Conservation (phyloP, 2,329 filamentous ascomycete species). For the Trichoderma sp. region DNA sequence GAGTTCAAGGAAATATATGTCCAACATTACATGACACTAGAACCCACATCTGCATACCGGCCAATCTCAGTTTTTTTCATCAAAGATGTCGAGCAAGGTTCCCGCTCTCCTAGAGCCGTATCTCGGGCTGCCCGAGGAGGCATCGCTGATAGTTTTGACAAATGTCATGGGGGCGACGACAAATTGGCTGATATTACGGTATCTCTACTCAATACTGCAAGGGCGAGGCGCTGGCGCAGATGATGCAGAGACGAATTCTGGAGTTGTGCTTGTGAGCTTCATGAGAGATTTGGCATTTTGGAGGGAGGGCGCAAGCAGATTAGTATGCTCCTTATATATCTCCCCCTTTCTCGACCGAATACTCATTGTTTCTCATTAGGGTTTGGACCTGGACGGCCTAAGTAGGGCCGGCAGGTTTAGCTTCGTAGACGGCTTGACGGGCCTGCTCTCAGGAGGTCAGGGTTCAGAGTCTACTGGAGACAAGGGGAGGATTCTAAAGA, state of each 20-base stretch:
- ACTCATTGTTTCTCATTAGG: constrained; percentile 40
- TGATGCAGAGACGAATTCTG: constrained; percentile 32
- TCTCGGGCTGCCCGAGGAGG: constrained; percentile 55
- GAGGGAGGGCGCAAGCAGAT: constrained; percentile 65
- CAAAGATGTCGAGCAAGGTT: constrained; percentile 49
- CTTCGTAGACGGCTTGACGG: constrained; percentile 73
- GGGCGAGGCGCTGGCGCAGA: constrained; percentile 23
- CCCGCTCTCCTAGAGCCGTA: constrained; percentile 66
- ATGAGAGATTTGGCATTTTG: constrained; percentile 77
- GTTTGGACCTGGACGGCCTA: constrained; percentile 66
- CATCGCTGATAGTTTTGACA: constrained; percentile 65
- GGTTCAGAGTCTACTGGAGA: background rate
- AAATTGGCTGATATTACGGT: constrained; percentile 64
- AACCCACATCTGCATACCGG: background rate
- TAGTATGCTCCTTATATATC: constrained; percentile 46
- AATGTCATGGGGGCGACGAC: constrained; percentile 62
- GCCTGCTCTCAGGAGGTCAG: constrained; percentile 44
- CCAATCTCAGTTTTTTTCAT: background rate
- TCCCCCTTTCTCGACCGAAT: background rate
- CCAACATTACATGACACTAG: background rate
- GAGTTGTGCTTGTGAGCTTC: constrained; percentile 78
- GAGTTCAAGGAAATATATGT: background rate
- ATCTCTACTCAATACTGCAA: constrained; percentile 48
- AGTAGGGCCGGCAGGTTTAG: constrained; percentile 58
- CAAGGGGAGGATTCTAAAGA: constrained; percentile 28